phyloP scores from a whole-genome alignment of 306 rosid genomes.

The Ormosia emarginata region DNA sequence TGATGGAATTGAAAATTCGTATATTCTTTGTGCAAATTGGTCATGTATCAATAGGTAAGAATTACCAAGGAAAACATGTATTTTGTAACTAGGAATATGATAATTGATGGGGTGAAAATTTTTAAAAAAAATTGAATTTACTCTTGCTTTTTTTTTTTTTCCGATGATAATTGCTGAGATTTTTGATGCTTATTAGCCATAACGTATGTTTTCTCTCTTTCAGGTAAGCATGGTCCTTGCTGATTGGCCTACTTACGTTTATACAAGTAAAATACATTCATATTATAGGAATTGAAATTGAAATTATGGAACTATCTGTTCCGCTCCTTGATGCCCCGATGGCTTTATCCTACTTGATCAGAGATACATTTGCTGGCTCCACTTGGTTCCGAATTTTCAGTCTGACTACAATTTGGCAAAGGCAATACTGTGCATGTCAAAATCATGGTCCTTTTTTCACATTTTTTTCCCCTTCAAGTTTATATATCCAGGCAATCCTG shows the following conservation, averaged over 20 bases:
- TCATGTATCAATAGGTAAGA: neutral
- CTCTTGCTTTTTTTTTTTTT: neutral
- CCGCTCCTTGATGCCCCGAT: conserved; percentile 1
- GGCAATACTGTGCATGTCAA: neutral
- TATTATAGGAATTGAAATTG: neutral
- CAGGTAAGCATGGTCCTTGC: conserved; percentile 32
- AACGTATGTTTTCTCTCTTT: conserved; percentile 9
- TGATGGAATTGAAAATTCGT: neutral
- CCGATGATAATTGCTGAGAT: neutral
- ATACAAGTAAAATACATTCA: neutral
- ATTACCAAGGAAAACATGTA: neutral
- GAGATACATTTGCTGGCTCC: conserved; percentile 5
- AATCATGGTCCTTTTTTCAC: neutral
- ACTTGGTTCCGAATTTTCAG: neutral
- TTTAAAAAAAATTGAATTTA: neutral
- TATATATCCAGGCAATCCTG: conserved; percentile 6
- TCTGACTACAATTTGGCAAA: conserved; percentile 11
- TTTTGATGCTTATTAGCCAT: neutral
- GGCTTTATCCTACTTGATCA: neutral
- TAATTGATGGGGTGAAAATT: neutral
- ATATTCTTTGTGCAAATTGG: neutral
- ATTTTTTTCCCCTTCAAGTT: neutral
- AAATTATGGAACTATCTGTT: conserved; percentile 15
- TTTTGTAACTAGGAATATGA: neutral
- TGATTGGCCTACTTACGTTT: neutral